Evolutionary conservation across 306 rosid genomes (phyloP).

Genomic region (Cicer chorassanicum): DNA sequence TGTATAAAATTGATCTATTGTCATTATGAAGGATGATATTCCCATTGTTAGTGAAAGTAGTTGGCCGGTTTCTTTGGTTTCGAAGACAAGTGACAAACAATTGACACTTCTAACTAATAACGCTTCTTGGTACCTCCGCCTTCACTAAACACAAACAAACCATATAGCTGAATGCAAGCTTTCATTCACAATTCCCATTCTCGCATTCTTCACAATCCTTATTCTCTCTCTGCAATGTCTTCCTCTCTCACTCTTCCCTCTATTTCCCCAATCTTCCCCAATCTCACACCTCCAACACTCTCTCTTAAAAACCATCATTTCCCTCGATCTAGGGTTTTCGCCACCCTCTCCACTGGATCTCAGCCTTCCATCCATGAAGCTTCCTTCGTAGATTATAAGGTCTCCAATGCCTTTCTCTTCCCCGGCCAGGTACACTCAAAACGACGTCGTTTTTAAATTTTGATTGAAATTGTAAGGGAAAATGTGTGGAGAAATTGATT

Average conservation of each 20-base stretch:
- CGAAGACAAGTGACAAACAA: constrained; percentile 38
- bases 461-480: neutral
- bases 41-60: constrained; percentile 38
- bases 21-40: too few relatives aligned
- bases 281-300: constrained; percentile 49
- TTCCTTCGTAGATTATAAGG: constrained; percentile 73
- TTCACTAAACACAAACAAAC: neutral
- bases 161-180: constrained; percentile 45
- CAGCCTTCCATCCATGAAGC: constrained; percentile 56
- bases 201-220: constrained; percentile 45
- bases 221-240: constrained; percentile 54
- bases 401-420: constrained; percentile 79
- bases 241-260: constrained; percentile 61
- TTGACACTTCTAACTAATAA: constrained; percentile 18
- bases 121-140: constrained; percentile 71
- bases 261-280: constrained; percentile 46
- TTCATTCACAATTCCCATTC: constrained; percentile 42
- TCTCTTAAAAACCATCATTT: constrained; percentile 24
- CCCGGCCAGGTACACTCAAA: constrained; percentile 78
- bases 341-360: constrained; percentile 74
- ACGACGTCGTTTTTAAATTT: neutral
- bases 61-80: constrained; percentile 57
- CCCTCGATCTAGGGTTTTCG: constrained; percentile 75
- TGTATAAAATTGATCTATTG: too few relatives aligned
- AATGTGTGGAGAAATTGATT: neutral